Conservation (phyloP, 176 grass and related monocot species). For the Eragrostis curvula region DNA sequence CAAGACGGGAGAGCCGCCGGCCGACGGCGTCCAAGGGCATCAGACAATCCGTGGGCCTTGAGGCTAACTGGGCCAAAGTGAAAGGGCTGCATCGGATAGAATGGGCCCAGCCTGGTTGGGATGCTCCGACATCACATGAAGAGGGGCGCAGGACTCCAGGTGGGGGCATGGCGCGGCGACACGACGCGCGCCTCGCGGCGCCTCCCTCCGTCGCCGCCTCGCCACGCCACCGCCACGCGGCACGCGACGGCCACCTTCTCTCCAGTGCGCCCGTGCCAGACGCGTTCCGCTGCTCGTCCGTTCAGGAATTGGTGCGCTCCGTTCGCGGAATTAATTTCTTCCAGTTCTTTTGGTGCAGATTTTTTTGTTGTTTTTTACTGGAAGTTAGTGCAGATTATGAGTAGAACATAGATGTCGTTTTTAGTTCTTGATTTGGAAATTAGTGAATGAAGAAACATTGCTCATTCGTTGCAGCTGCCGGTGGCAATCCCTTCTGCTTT, state of each 20-base stretch:
- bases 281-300: neutral
- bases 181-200: neutral
- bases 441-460: neutral
- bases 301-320: slow-evolving; percentile 16
- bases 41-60: neutral
- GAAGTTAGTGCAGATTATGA: neutral
- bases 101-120: neutral
- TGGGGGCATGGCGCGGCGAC: neutral
- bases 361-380: neutral
- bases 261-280: neutral
- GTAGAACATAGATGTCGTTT: neutral
- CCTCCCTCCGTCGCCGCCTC: neutral
- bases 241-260: neutral
- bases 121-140: neutral
- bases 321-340: neutral
- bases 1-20: too few species aligned
- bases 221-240: neutral
- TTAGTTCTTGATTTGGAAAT: neutral
- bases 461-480: slow-evolving; percentile 34
- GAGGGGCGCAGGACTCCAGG: neutral
- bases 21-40: neutral
- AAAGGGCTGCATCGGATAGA: too few species aligned
- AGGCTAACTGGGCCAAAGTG: neutral
- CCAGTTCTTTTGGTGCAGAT: neutral
- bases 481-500: slow-evolving; percentile 36